Conservation (phyloP, 495 filamentous ascomycete species). For the Tuber aestivum region DNA sequence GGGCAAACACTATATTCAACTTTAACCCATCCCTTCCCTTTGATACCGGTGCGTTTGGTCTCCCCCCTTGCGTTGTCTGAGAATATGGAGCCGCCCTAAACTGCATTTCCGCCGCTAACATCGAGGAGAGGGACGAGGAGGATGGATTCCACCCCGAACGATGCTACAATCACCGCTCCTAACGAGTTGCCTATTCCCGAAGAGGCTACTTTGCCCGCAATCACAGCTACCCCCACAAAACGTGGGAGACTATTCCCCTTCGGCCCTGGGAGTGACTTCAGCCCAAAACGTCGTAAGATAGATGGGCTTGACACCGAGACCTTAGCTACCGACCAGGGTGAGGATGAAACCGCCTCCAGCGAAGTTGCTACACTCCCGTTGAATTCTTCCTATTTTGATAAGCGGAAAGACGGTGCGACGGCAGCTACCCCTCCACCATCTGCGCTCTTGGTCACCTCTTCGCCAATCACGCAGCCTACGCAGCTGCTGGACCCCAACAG, state of each 20-base stretch:
- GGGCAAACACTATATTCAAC: not conserved
- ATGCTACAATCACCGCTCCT: not conserved
- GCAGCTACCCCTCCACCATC: constrained; percentile 14
- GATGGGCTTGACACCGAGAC: constrained; percentile 34
- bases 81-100: not conserved
- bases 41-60: not conserved
- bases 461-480: constrained; percentile 60
- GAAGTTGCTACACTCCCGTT: constrained; percentile 59
- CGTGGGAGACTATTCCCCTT: constrained; percentile 33
- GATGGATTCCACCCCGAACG: not conserved
- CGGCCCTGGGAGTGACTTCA: constrained; percentile 23
- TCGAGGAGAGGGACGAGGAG: not conserved
- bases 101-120: not conserved
- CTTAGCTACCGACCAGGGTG: constrained; percentile 50
- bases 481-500: constrained; percentile 49
- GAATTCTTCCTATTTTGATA: constrained; percentile 29
- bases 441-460: constrained; percentile 34
- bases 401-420: constrained; percentile 12
- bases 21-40: not conserved
- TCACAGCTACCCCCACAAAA: not conserved
- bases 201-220: not conserved
- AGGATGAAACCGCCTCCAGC: constrained; percentile 52
- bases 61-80: not conserved
- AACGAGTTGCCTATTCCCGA: not conserved
- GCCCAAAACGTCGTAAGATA: constrained; percentile 40